Evolutionary conservation across 305 asterid genomes (phyloP).

Genomic region (Fraxinus platypoda): DNA sequence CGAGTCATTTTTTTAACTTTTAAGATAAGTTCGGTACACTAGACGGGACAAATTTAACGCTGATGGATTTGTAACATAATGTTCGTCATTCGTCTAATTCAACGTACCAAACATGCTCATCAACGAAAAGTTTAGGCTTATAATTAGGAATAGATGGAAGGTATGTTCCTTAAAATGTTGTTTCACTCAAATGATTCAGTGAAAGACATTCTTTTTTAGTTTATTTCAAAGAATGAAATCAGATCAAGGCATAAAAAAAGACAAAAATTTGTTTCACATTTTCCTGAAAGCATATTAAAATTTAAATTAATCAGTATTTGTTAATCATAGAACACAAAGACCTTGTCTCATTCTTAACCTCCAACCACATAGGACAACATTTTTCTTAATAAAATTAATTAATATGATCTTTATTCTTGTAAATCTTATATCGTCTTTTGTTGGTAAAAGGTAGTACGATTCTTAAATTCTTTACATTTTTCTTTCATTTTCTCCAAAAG

Average conservation of each 20-base stretch:
- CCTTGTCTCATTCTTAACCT: neutral
- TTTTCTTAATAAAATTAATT: neutral
- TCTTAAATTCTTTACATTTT: too few relatives aligned
- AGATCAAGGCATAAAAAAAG: slow-evolving; percentile 11
- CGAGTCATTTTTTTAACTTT: too few relatives aligned
- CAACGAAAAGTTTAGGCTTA: neutral
- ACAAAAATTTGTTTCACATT: neutral
- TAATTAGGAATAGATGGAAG: too few relatives aligned
- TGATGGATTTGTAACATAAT: neutral
- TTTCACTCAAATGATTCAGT: slow-evolving; percentile 8
- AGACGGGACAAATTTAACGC: neutral
- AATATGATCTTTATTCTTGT: neutral
- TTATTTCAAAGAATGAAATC: slow-evolving; percentile 10
- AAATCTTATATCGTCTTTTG: neutral
- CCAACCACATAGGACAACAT: neutral
- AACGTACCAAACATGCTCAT: neutral
- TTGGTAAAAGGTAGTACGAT: too few relatives aligned
- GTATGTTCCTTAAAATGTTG: slow-evolving; percentile 16
- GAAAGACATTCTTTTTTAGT: neutral
- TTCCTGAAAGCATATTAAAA: slow-evolving; percentile 17
- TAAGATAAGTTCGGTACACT: neutral
- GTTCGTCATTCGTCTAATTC: too few relatives aligned
- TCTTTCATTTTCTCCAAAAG: neutral
- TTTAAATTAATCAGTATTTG: neutral
- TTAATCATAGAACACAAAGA: neutral